A percentile compares a stretch with the other conserved stretches of the same genome.
These are phyloP conservation scores for Royoungia palumana DNA, from an alignment of 768 basidiomycete species.

Conservation along the genomic window DNA sequence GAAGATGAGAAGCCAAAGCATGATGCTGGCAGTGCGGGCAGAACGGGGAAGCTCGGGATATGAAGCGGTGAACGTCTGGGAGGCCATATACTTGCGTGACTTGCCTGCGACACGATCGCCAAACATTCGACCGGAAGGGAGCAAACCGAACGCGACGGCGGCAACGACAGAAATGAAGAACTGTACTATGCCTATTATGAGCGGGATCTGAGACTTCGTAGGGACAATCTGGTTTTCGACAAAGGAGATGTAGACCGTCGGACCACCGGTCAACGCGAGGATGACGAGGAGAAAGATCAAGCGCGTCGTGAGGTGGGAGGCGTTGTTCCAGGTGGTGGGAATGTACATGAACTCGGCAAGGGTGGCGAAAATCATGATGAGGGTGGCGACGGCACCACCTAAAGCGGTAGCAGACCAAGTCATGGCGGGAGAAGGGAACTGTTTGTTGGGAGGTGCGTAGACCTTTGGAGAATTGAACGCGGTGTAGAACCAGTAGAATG, in stretches of 20 bases:
- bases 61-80: conserved; percentile 97
- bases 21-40: conserved; percentile 79
- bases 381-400: conserved; percentile 91
- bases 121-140: conserved; percentile 98
- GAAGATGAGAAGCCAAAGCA: conserved; percentile 90
- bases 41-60: conserved; percentile 75
- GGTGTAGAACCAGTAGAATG: conserved; percentile 95
- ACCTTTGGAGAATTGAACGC: conserved; percentile 95
- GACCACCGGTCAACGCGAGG: conserved; percentile 88
- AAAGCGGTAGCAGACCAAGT: conserved; percentile 93
- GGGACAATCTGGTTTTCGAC: conserved; percentile 61
- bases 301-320: conserved; percentile 92
- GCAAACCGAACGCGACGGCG: conserved; percentile 78
- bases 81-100: conserved; percentile 96
- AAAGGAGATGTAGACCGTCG: conserved; percentile 89
- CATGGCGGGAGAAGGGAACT: conserved; percentile 79
- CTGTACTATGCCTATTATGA: conserved; percentile 91
- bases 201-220: conserved; percentile 63
- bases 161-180: conserved; percentile 87
- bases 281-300: conserved; percentile 89
- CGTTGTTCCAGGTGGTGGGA: conserved; percentile 98
- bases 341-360: conserved; percentile 95
- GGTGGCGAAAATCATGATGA: conserved; percentile 93
- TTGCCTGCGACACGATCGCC: conserved; percentile 98
- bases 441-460: conserved; percentile 70